These are phyloP conservation scores for Ceratocystis diversiconidia DNA, from an alignment of 2,329 filamentous ascomycete species.

Conservation along the genomic window DNA sequence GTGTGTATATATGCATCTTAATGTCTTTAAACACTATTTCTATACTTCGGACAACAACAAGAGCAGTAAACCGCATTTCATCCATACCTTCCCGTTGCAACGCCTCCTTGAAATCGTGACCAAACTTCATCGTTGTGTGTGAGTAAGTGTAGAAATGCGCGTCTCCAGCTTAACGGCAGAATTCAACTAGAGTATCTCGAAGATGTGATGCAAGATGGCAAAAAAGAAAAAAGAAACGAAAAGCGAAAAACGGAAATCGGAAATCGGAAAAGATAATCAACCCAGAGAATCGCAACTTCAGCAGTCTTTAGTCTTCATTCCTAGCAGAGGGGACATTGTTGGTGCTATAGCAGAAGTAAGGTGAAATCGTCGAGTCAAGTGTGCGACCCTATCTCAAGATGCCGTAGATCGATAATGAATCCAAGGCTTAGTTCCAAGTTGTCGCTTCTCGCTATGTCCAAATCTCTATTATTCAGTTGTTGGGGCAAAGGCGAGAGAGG, in stretches of 20 bases:
- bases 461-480: background rate
- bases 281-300: background rate
- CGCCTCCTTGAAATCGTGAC: slow-evolving; percentile 57
- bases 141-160: background rate
- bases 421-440: background rate
- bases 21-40: no score
- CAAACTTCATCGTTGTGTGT: slow-evolving; percentile 61
- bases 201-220: no score
- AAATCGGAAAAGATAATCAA: background rate
- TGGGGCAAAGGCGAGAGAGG: no score
- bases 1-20: no score
- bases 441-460: background rate
- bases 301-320: background rate
- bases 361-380: background rate
- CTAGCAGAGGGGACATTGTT: background rate
- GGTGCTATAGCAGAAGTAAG: background rate
- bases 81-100: slow-evolving; percentile 45
- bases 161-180: background rate
- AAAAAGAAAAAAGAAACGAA: no score
- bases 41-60: no score
- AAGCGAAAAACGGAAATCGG: no score
- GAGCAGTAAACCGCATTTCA: background rate
- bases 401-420: background rate
- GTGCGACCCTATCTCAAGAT: background rate
- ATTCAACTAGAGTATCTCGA: background rate